These are phyloP conservation scores for Hypoxylon subgilvum DNA, from an alignment of 495 filamentous ascomycete genomes.

Conservation along the genomic window DNA sequence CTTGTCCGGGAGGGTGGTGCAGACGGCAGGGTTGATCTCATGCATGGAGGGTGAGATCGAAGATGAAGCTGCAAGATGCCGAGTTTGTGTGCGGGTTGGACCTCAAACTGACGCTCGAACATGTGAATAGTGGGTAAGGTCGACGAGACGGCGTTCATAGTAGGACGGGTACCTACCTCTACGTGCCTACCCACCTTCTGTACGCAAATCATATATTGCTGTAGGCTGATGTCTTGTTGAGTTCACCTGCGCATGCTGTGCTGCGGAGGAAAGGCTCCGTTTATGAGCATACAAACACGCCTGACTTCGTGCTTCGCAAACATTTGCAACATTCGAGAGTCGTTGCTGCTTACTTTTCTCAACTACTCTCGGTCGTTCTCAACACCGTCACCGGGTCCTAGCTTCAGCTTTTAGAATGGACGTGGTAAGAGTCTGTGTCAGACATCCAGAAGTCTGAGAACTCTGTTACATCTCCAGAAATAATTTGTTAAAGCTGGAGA, in stretches of 20 bases:
- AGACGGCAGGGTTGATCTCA: neutral
- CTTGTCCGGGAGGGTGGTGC: slow-evolving; percentile 1
- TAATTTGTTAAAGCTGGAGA: neutral
- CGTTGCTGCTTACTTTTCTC: neutral
- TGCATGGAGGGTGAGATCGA: slow-evolving; percentile 9
- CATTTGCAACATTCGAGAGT: slow-evolving; percentile 5
- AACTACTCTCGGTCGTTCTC: neutral
- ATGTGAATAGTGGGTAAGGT: slow-evolving; percentile 8
- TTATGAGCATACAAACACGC: slow-evolving; percentile 3
- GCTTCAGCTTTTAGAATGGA: slow-evolving; percentile 3
- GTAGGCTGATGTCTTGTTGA: neutral
- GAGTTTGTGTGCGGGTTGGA: slow-evolving; percentile 3
- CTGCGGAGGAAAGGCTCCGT: slow-evolving; percentile 24
- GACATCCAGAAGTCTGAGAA: neutral
- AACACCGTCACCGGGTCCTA: slow-evolving; percentile 15
- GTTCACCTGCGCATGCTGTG: neutral
- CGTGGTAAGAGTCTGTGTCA: neutral
- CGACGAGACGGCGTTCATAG: neutral
- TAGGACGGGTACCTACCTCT: slow-evolving; percentile 1
- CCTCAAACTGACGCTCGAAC: slow-evolving; percentile 3
- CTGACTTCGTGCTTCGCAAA: slow-evolving; percentile 9
- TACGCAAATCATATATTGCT: neutral
- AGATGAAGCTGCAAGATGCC: slow-evolving; percentile 17
- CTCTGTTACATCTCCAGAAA: slow-evolving; percentile 1
- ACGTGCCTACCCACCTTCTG: neutral